These are phyloP conservation scores for Fonsecaea monophora DNA, from an alignment of 2,329 filamentous ascomycete species.

Conservation along the genomic window DNA sequence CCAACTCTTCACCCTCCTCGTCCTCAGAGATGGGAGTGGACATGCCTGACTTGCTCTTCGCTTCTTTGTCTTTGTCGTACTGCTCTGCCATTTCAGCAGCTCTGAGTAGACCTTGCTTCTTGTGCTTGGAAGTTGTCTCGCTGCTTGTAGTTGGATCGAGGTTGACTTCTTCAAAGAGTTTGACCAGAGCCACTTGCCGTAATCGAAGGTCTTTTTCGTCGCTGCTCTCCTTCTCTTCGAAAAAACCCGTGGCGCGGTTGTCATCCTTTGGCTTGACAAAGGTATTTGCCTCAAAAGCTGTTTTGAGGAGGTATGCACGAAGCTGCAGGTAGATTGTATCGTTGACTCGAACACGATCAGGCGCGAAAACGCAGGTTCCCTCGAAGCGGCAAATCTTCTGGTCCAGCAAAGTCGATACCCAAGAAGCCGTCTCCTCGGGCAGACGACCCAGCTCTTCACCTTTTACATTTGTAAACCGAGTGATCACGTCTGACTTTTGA, in stretches of 20 bases:
- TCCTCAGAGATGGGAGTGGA: conserved; percentile 68
- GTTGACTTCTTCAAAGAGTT: conserved; percentile 86
- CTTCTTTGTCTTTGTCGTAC: conserved; percentile 63
- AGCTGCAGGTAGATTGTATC: conserved; percentile 95
- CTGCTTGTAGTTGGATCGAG: conserved; percentile 78
- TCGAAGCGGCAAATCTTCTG: conserved; percentile 88
- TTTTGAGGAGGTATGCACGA: conserved; percentile 74
- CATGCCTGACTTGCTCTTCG: conserved; percentile 52
- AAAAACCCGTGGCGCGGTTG: conserved; percentile 75
- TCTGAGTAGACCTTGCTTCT: conserved; percentile 80
- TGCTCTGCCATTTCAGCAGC: conserved; percentile 90
- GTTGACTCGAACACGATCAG: conserved; percentile 82
- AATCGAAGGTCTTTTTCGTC: conserved; percentile 85
- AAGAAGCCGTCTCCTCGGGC: conserved; percentile 83
- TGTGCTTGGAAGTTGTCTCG: conserved; percentile 75
- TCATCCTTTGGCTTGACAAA: conserved; percentile 69
- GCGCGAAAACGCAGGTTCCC: conserved; percentile 85
- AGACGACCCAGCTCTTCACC: conserved; percentile 87
- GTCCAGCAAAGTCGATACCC: conserved; percentile 91
- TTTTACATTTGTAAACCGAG: conserved; percentile 81
- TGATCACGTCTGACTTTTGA: conserved; percentile 81
- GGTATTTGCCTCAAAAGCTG: conserved; percentile 71
- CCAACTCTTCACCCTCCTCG: conserved; percentile 88
- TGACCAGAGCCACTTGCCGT: conserved; percentile 85
- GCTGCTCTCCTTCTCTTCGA: conserved; percentile 81